Conservation (phyloP, 163 green algal genomes). For the Chlorella variabilis region DNA sequence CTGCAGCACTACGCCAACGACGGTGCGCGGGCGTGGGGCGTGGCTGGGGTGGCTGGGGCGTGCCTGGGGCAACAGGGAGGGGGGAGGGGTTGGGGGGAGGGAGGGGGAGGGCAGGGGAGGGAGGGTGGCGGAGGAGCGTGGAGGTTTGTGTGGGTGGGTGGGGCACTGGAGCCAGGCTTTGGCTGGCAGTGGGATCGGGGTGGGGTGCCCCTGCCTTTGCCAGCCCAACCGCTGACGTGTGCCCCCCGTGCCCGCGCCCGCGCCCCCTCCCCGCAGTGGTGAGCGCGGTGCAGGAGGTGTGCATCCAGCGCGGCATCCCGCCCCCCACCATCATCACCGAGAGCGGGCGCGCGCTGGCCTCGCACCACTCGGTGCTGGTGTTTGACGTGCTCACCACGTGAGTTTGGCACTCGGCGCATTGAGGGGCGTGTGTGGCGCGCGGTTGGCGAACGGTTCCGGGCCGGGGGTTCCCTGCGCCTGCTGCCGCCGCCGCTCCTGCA, state of each 20-base stretch:
- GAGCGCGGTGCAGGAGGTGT: slow-evolving; percentile 49
- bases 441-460: too few relatives aligned
- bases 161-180: too few relatives aligned
- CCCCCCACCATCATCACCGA: slow-evolving; percentile 69
- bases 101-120: not conserved
- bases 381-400: slow-evolving; percentile 72
- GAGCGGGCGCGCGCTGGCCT: slow-evolving; percentile 72
- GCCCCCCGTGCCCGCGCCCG: not conserved
- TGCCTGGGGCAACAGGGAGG: too few relatives aligned
- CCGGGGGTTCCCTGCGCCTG: too few relatives aligned
- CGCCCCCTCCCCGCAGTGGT: slow-evolving; percentile 23
- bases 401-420: not conserved
- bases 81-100: too few relatives aligned
- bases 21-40: not conserved
- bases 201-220: too few relatives aligned
- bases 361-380: slow-evolving; percentile 76
- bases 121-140: too few relatives aligned
- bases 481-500: too few relatives aligned
- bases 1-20: slow-evolving; percentile 47
- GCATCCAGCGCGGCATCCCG: slow-evolving; percentile 51
- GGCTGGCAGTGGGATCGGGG: too few relatives aligned
- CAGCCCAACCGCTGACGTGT: not conserved
- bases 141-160: too few relatives aligned
- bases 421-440: too few relatives aligned
- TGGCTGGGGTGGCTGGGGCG: not conserved